These are phyloP conservation scores for Macrophomina tecta DNA, from an alignment of 2,329 filamentous ascomycete species.

Conservation along the genomic window DNA sequence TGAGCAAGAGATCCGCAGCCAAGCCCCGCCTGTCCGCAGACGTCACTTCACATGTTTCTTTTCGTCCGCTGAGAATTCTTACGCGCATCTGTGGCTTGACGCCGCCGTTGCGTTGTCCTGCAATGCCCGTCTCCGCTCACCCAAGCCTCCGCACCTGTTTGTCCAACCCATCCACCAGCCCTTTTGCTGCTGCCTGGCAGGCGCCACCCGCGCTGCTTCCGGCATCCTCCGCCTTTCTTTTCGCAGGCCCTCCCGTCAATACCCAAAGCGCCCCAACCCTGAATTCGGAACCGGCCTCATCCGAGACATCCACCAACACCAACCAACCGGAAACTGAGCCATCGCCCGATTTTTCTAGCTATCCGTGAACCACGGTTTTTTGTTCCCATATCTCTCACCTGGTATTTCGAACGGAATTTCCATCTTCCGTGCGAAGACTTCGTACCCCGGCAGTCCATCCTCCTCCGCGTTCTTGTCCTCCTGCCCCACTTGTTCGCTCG, in stretches of 20 bases:
- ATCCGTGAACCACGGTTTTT: slow-evolving; percentile 51
- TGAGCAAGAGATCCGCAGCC: slow-evolving; percentile 7
- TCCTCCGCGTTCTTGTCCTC: slow-evolving; percentile 28
- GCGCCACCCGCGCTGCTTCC: background rate
- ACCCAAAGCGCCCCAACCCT: background rate
- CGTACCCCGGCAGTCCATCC: slow-evolving; percentile 44
- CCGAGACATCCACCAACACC: background rate
- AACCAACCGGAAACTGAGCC: background rate
- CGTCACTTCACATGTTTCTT: slow-evolving; percentile 1
- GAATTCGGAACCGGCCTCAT: slow-evolving; percentile 6
- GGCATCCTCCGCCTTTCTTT: slow-evolving; percentile 2
- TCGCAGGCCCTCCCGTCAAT: background rate
- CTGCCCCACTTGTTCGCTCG: slow-evolving; percentile 17
- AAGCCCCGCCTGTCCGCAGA: slow-evolving; percentile 13
- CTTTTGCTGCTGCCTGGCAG: background rate
- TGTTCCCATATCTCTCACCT: slow-evolving; percentile 55
- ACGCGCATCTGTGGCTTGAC: background rate
- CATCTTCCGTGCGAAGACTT: slow-evolving; percentile 60
- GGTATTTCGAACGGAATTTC: slow-evolving; percentile 71
- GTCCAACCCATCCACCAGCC: background rate
- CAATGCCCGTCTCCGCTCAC: background rate
- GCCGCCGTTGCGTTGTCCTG: background rate
- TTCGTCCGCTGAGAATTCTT: background rate
- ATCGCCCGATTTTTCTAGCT: background rate
- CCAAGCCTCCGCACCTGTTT: background rate